Evolutionary conservation across 1,284 basidiomycete genomes (phyloP).

Genomic region (Blastosporella zonata): DNA sequence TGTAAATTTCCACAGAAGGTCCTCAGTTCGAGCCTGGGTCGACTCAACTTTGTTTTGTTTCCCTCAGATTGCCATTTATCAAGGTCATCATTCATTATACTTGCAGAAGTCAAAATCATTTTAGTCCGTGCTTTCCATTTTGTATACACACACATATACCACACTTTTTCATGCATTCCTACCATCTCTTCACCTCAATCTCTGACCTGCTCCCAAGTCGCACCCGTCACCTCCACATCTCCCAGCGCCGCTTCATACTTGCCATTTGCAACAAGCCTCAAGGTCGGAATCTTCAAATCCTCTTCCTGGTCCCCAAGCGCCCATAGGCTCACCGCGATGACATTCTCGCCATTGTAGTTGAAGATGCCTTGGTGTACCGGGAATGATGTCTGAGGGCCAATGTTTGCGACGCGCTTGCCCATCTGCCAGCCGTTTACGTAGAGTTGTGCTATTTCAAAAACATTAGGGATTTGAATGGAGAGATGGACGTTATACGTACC

Average conservation of each 20-base stretch:
- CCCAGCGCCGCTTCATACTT: slow-evolving; percentile 13
- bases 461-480: background rate
- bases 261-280: slow-evolving; percentile 7
- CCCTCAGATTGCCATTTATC: background rate
- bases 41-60: background rate
- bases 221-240: background rate
- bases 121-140: background rate
- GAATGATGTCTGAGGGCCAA: slow-evolving; percentile 18
- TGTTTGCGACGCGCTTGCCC: slow-evolving; percentile 18
- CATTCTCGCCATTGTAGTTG: slow-evolving; percentile 16
- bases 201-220: background rate
- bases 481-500: slow-evolving; percentile 2
- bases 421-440: slow-evolving; percentile 20
- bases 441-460: slow-evolving; percentile 12
- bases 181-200: background rate
- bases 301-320: slow-evolving; percentile 5
- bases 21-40: slow-evolving; percentile 6
- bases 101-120: background rate
- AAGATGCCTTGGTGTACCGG: slow-evolving; percentile 19
- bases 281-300: slow-evolving; percentile 14
- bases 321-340: slow-evolving; percentile 17
- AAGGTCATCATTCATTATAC: background rate
- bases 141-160: background rate
- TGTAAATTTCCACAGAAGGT: background rate
- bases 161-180: too few relatives aligned